Evolutionary conservation across 2,329 filamentous ascomycete species (phyloP), one percentile per base, ranked within the genome.

Genomic region (Colletotrichum trifolii): DNA sequence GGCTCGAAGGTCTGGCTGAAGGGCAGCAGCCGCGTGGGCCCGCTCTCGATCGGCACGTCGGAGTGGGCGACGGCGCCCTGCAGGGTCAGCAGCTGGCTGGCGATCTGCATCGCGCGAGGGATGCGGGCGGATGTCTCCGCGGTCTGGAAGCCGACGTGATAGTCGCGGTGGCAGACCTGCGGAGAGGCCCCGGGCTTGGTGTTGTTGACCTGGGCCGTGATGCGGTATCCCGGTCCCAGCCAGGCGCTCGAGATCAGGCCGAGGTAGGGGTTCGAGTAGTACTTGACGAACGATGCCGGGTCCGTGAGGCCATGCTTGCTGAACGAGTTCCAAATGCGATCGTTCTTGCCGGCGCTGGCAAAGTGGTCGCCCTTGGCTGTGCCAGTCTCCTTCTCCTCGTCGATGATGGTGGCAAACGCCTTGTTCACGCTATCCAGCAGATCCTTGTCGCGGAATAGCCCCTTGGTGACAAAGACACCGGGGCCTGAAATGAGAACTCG

Each of bases 311-410:
- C 83, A 70, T 89, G 87, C 71, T 90, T 90, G 67, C 82, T 82
- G 74, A 89, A 87, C 0, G 87, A 87, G 75, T 90, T 90, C 87
- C 87, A 90, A 76, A 90, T 88, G 9, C 88, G 82, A 58, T 84
- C 80, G 71, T 90, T 90, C 33, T 81, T 79, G 25, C 83, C 83
- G 2, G 79, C 78, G 5, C 80, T 74, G 1, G 87, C 85, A 73
- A 90, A 90, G 70, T 90, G 87, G 72, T 90, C 87, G 25, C 87
- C 87, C 55, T 83, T 81, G 1, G 73, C 54, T 33, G 72, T 73
- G 25, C 71, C 52, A 6, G 69, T 69, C 36, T 74, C 68, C 35
- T 71, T 72, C 73, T 87, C 82, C 9, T 71, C 69, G 3, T 75
- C 72, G 72, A 88, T 85, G 66, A 88, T 87, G 2, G 69, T 63